Conservation (phyloP, 1,284 basidiomycete species). For the Albatrellus sp. region DNA sequence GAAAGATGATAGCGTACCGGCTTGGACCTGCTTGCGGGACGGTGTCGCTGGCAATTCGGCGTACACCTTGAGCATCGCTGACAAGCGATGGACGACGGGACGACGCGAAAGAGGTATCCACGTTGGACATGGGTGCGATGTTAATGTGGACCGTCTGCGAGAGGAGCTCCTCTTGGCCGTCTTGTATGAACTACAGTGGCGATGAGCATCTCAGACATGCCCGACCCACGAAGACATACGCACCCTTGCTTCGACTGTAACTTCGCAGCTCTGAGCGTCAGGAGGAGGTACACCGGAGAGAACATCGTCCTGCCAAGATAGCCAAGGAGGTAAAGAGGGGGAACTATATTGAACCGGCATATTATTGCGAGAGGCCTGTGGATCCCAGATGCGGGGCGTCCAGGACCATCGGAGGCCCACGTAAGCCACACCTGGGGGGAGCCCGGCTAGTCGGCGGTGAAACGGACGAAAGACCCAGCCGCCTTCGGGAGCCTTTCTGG, state of each 20-base stretch:
- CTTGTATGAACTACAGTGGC: conserved; percentile 46
- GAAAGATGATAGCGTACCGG: conserved; percentile 18
- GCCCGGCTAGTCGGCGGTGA: conserved; percentile 74
- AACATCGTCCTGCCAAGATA: conserved; percentile 77
- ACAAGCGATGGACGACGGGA: conserved; percentile 50
- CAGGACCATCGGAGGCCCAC: conserved; percentile 82
- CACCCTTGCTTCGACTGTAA: conserved; percentile 64
- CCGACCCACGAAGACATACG: conserved; percentile 9
- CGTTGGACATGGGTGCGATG: conserved; percentile 58
- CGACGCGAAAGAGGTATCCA: conserved; percentile 46
- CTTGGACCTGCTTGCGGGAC: conserved; percentile 24
- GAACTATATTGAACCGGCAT: conserved; percentile 74
- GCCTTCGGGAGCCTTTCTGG: conserved; percentile 68
- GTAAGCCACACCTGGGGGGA: conserved; percentile 72
- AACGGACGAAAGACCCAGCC: conserved; percentile 91
- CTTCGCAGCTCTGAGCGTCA: conserved; percentile 60
- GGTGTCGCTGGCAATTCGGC: conserved; percentile 53
- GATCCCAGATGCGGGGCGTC: conserved; percentile 95
- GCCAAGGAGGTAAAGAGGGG: conserved; percentile 75
- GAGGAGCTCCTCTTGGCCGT: conserved; percentile 59
- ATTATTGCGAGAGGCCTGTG: conserved; percentile 75
- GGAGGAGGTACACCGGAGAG: conserved; percentile 61
- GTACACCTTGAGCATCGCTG: conserved; percentile 30
- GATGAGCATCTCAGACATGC: background rate
- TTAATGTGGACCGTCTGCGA: conserved; percentile 55